Percentiles rank a stretch among this genome's conserved stretches.
Conservation (phyloP, 768 basidiomycete genomes). For the Amanita jacksonii region DNA sequence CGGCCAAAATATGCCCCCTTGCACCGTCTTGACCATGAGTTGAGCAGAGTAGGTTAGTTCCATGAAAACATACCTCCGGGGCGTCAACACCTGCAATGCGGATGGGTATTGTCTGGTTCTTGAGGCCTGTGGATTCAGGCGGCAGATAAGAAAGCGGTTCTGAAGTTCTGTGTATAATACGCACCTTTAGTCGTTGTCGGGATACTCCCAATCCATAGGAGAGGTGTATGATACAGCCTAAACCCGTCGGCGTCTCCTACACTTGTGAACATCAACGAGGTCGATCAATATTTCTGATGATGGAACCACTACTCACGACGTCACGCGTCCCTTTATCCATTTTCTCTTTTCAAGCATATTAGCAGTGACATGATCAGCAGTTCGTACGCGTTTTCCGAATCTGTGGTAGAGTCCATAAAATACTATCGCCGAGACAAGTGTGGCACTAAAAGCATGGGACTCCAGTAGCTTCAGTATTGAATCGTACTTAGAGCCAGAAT, state of each 20-base stretch:
- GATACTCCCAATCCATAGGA: constrained; percentile 56
- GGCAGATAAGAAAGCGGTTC: too few species aligned
- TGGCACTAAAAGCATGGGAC: constrained; percentile 16
- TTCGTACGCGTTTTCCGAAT: constrained; percentile 50
- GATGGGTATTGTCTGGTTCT: constrained; percentile 75
- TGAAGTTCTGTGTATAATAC: not conserved
- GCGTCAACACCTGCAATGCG: constrained; percentile 90
- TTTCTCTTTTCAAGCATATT: constrained; percentile 29
- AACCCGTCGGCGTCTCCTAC: constrained; percentile 89
- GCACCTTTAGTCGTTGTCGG: constrained; percentile 25
- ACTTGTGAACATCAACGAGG: constrained; percentile 25
- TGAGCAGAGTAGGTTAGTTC: not conserved
- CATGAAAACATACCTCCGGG: constrained; percentile 56
- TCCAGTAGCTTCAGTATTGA: too few species aligned
- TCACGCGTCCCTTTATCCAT: constrained; percentile 50
- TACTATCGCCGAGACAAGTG: constrained; percentile 31
- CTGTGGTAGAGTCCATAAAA: constrained; percentile 34
- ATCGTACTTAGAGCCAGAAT: too few species aligned
- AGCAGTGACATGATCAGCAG: constrained; percentile 63
- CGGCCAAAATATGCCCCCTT: constrained; percentile 85
- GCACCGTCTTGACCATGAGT: constrained; percentile 1
- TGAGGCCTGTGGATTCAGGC: constrained; percentile 41
- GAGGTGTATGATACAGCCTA: constrained; percentile 81
- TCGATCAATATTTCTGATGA: not conserved
- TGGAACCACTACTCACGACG: constrained; percentile 39